Evolutionary conservation across 2,329 filamentous ascomycete species (phyloP).

Genomic region (Aphanocladium album): DNA sequence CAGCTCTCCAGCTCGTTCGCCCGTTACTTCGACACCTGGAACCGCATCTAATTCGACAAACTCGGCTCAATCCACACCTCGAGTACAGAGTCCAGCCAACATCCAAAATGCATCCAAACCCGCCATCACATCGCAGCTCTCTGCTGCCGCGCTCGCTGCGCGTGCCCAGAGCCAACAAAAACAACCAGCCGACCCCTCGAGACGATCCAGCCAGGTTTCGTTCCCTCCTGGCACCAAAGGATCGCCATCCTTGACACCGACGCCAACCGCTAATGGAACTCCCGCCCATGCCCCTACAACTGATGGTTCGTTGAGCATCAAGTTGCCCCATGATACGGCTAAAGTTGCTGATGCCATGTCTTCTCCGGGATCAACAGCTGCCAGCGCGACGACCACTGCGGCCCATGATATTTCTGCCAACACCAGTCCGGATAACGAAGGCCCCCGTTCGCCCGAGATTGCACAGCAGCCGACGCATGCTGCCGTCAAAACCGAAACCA

Average conservation of each 20-base stretch:
- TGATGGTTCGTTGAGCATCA: slow-evolving; percentile 24
- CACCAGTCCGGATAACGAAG: slow-evolving; percentile 69
- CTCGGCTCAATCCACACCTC: background rate
- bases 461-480: slow-evolving; percentile 33
- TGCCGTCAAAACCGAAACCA: slow-evolving; percentile 25
- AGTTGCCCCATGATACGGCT: slow-evolving; percentile 30
- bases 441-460: slow-evolving; percentile 46
- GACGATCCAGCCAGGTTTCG: slow-evolving; percentile 25
- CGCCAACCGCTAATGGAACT: background rate
- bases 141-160: background rate
- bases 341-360: slow-evolving; percentile 42
- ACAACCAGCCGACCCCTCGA: background rate
- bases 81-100: slow-evolving; percentile 4
- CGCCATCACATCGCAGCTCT: background rate
- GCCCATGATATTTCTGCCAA: slow-evolving; percentile 64
- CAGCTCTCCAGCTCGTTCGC: background rate
- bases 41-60: background rate
- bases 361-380: slow-evolving; percentile 62
- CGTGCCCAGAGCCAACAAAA: background rate
- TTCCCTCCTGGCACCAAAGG: slow-evolving; percentile 30
- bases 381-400: slow-evolving; percentile 68
- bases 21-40: background rate
- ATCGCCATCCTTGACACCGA: slow-evolving; percentile 16
- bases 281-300: background rate
- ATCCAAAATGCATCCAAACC: background rate